These are phyloP conservation scores for Linnemannia hyalina DNA, from an alignment of 192 early-diverging fungal genomes.

Conservation along the genomic window DNA sequence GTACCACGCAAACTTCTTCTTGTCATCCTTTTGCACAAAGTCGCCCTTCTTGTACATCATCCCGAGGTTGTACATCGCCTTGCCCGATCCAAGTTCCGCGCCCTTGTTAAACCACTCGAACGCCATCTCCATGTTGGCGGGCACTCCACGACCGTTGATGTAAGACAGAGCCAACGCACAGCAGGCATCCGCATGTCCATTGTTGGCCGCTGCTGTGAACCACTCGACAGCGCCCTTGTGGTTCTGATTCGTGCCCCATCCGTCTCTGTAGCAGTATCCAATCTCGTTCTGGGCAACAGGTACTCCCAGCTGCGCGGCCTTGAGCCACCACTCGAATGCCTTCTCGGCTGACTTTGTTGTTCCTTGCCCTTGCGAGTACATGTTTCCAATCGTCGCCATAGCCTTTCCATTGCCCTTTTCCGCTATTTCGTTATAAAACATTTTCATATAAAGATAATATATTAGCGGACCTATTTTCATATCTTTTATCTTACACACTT, in stretches of 20 bases:
- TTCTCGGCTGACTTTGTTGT: conserved; percentile 44
- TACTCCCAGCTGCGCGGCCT: conserved; percentile 64
- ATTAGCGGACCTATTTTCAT: conserved; percentile 1
- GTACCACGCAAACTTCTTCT: conserved; percentile 71
- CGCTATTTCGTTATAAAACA: conserved; percentile 18
- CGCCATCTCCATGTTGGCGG: conserved; percentile 66
- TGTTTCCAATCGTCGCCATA: conserved; percentile 55
- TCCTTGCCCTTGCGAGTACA: conserved; percentile 55
- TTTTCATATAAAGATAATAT: conserved; percentile 6
- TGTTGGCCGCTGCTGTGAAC: conserved; percentile 73
- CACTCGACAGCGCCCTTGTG: conserved; percentile 65
- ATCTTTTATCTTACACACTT: not conserved
- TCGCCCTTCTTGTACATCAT: conserved; percentile 79
- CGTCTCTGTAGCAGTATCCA: conserved; percentile 75
- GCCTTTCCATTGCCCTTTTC: conserved; percentile 57
- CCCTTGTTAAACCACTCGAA: conserved; percentile 75
- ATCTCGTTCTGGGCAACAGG: conserved; percentile 61
- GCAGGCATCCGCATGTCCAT: conserved; percentile 82
- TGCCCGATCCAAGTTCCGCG: conserved; percentile 70
- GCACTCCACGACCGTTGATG: conserved; percentile 80
- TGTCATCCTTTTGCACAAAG: conserved; percentile 64
- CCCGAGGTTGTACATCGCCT: conserved; percentile 80
- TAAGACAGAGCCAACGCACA: conserved; percentile 85
- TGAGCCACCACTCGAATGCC: conserved; percentile 71
- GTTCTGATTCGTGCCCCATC: conserved; percentile 67